Evolutionary conservation across 768 basidiomycete species (phyloP), one percentile per base, ranked within the genome.

Genomic region (Mycena venus): DNA sequence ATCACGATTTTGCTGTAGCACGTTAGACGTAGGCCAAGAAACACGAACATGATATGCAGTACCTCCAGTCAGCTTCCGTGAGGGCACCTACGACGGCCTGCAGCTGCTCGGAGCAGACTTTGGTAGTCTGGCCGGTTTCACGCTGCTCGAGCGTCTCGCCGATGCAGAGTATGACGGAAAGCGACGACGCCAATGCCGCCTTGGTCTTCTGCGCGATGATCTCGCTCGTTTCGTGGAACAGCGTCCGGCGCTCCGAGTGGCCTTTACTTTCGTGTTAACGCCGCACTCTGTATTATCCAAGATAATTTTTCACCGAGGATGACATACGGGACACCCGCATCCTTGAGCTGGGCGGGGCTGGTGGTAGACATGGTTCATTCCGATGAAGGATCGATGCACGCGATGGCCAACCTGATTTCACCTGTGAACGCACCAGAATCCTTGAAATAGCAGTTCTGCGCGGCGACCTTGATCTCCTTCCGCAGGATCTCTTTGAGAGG

Each of bases 241-340:
- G 83, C 10, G 95, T 93, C 74, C 98, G 93, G 76, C 98, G 95
- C 84, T 99, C 98, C 55, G 97, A 99, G 88, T 99, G 98, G 42
- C 98, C 94, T 69, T 53, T 69, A n/a, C n/a, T 40, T 59, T 10
- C 62, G 25, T 36, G 29, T 32, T 27, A 23, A n/a, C 27, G 34
- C 19, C 19, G 10, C 12, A 17, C 11, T 2, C 10, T 31, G 29
- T 19, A n/a, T n/a, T n/a, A 34, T 3, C 1, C 23, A 12, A 65
- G 31, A 40, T 68, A 38, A 55, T 23, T 23, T 38, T 89, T 34
- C 78, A 94, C 94, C 98, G 62, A 99, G 91, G 83, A 99, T 94
- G 78, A 98, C 96, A 82, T 95, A 99, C 70, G 94, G 94, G 70
- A 99, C 91, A 8, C 87, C 88, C n/a, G 94, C 93, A 80, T 99